Conservation (phyloP, 108 stramenopile genomes). For the Skeletonema marinoi region DNA sequence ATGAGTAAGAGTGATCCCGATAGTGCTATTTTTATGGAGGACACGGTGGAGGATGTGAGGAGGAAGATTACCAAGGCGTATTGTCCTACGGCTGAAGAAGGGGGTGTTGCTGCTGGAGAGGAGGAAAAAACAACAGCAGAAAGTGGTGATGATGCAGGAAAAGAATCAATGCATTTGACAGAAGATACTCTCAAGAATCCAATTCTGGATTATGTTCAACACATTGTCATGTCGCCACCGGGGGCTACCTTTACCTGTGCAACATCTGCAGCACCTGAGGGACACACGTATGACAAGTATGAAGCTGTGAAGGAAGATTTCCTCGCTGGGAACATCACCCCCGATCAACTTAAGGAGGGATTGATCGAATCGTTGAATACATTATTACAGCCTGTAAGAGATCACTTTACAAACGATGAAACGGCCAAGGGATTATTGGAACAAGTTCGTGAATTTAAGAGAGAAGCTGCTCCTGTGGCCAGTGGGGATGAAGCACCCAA, state of each 20-base stretch:
- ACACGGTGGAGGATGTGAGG: slow-evolving; percentile 90
- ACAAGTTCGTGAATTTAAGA: slow-evolving; percentile 89
- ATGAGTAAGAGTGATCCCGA: slow-evolving; percentile 99
- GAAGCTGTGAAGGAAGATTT: slow-evolving; percentile 84
- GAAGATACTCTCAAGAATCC: slow-evolving; percentile 92
- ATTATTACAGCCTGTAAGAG: slow-evolving; percentile 95
- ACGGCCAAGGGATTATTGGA: slow-evolving; percentile 89
- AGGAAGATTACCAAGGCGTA: slow-evolving; percentile 92
- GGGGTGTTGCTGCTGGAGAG: slow-evolving; percentile 10
- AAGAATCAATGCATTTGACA: slow-evolving; percentile 85
- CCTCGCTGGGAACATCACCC: slow-evolving; percentile 72
- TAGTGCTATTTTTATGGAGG: slow-evolving; percentile 99
- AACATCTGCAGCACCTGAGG: slow-evolving; percentile 28
- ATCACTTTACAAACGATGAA: slow-evolving; percentile 89
- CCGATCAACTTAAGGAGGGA: slow-evolving; percentile 74
- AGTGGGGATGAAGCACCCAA: slow-evolving; percentile 46
- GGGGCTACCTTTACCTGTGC: slow-evolving; percentile 46
- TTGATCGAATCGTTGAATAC: slow-evolving; percentile 89
- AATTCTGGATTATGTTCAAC: slow-evolving; percentile 58
- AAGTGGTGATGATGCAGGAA: slow-evolving; percentile 72
- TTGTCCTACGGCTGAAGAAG: slow-evolving; percentile 76
- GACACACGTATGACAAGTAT: slow-evolving; percentile 62
- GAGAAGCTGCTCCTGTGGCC: slow-evolving; percentile 10
- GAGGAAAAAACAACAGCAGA: background rate
- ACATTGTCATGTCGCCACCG: slow-evolving; percentile 93